A percentile compares a stretch with the other conserved stretches of the same genome.
These are phyloP conservation scores for Pythium pyrilobum DNA, from an alignment of 352 stramenopile genomes.

Conservation along the genomic window DNA sequence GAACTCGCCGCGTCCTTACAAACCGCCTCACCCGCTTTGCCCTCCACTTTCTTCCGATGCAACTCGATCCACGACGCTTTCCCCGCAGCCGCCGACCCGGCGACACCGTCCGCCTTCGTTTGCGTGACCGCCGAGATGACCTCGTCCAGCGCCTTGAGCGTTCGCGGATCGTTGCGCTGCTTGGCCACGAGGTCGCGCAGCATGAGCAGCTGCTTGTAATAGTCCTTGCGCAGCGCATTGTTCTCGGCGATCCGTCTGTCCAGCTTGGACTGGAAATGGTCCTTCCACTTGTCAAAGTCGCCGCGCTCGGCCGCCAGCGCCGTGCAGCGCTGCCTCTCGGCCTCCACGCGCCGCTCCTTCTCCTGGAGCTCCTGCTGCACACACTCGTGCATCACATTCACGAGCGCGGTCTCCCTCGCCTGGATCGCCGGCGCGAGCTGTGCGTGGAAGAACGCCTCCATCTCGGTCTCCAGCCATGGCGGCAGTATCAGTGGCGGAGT, in stretches of 20 bases:
- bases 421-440: slow-evolving; percentile 45
- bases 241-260: slow-evolving; percentile 59
- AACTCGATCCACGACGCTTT: background rate
- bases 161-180: slow-evolving; percentile 42
- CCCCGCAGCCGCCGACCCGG: background rate
- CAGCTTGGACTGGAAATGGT: slow-evolving; percentile 47
- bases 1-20: slow-evolving; percentile 3
- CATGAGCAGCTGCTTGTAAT: slow-evolving; percentile 69
- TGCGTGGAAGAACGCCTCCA: slow-evolving; percentile 41
- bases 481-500: background rate
- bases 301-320: slow-evolving; percentile 14
- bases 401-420: slow-evolving; percentile 38
- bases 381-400: slow-evolving; percentile 60
- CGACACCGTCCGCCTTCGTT: background rate
- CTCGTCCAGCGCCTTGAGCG: slow-evolving; percentile 49
- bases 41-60: background rate
- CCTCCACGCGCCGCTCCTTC: slow-evolving; percentile 18
- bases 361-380: slow-evolving; percentile 35
- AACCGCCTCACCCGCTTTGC: background rate
- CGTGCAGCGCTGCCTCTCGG: slow-evolving; percentile 17
- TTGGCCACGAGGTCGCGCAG: slow-evolving; percentile 60
- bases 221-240: slow-evolving; percentile 61
- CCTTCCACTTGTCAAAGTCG: slow-evolving; percentile 24
- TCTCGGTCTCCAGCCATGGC: slow-evolving; percentile 12
- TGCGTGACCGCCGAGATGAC: slow-evolving; percentile 26